phyloP scores from a whole-genome alignment of 495 filamentous ascomycete species.

The Aspergillus avenaceus region DNA sequence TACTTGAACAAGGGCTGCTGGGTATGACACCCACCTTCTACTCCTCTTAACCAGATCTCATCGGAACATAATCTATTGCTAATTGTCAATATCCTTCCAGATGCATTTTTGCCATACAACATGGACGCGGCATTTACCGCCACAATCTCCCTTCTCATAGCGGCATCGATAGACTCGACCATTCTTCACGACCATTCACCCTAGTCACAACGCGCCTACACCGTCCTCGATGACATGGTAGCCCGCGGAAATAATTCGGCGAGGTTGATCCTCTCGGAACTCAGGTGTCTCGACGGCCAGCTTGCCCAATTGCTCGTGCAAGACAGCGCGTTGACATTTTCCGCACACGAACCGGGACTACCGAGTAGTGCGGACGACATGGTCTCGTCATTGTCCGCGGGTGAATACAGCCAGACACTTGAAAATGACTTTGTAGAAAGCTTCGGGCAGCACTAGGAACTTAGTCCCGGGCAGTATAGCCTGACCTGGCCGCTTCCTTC shows the following conservation, averaged over 20 bases:
- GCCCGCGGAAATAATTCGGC: slow-evolving; percentile 1
- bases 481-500: slow-evolving; percentile 2
- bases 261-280: not conserved
- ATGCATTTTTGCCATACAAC: slow-evolving; percentile 2
- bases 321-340: not conserved
- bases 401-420: not conserved
- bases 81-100: not conserved
- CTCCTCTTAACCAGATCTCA: not conserved
- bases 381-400: not conserved
- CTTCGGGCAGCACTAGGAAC: slow-evolving; percentile 2
- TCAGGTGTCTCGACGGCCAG: not conserved
- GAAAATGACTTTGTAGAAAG: slow-evolving; percentile 1
- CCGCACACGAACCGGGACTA: not conserved
- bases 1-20: not conserved
- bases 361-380: not conserved
- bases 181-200: not conserved
- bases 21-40: not conserved
- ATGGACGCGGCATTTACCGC: slow-evolving; percentile 5
- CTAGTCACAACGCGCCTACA: slow-evolving; percentile 3
- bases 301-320: not conserved
- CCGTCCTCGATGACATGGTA: slow-evolving; percentile 1
- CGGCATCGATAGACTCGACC: not conserved
- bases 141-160: slow-evolving; percentile 2
- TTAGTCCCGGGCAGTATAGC: slow-evolving; percentile 3
- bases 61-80: no score